Conservation (phyloP, 2,329 filamentous ascomycete species). For the Kalmusia sp. region DNA sequence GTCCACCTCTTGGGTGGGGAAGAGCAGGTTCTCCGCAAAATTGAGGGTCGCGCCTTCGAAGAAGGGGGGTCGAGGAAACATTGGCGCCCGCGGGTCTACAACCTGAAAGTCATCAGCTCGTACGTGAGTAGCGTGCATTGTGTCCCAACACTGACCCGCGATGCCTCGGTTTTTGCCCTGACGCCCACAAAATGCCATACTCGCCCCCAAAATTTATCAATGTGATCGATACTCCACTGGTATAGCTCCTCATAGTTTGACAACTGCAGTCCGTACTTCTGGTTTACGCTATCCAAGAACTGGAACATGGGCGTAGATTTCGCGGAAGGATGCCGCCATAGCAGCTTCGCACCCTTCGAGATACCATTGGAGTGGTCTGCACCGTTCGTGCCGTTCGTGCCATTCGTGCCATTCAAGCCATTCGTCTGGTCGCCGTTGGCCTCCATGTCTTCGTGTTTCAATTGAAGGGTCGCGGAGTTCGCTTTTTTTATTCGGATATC, state of each 20-base stretch:
- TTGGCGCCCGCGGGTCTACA: constrained; percentile 68
- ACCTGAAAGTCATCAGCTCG: constrained; percentile 61
- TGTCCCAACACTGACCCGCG: constrained; percentile 57
- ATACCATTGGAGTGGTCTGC: constrained; percentile 32
- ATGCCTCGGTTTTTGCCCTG: constrained; percentile 69
- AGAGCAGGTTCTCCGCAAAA: constrained; percentile 94
- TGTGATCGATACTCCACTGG: constrained; percentile 81
- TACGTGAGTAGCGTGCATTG: constrained; percentile 10
- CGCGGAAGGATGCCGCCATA: constrained; percentile 77
- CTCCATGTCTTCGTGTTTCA: constrained; percentile 10
- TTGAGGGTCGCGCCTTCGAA: constrained; percentile 82
- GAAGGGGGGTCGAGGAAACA: constrained; percentile 89
- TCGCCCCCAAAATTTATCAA: constrained; percentile 81
- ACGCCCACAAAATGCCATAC: constrained; percentile 85
- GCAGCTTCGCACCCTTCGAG: constrained; percentile 25
- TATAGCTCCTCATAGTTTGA: constrained; percentile 77
- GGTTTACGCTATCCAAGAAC: constrained; percentile 74
- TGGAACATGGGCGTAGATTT: constrained; percentile 72
- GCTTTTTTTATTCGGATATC: constrained; percentile 10
- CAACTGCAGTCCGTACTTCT: constrained; percentile 69
- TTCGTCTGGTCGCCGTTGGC: constrained; percentile 16
- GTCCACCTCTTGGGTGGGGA: constrained; percentile 67
- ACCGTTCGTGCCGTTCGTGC: constrained; percentile 10
- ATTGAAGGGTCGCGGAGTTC: neutral
- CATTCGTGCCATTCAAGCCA: constrained; percentile 17